Evolutionary conservation across 208 protist genomes (phyloP).

Genomic region (Leishmania arabica): DNA sequence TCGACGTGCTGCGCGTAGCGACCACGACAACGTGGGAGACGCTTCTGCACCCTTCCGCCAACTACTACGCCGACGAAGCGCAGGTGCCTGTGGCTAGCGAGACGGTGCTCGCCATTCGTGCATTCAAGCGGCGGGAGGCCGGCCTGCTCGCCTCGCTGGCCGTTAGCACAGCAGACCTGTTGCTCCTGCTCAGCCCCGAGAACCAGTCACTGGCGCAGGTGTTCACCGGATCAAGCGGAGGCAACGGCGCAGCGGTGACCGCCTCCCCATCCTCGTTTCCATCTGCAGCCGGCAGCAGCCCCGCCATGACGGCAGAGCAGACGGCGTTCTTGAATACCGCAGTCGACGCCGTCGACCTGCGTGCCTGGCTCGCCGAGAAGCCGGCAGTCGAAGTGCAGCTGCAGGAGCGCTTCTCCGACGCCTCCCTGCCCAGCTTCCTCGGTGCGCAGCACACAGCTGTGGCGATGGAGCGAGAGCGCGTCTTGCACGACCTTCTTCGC

Average conservation of each 20-base stretch:
- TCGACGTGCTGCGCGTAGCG: conserved; percentile 37
- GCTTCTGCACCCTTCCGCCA: conserved; percentile 34
- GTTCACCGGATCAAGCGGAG: conserved; percentile 14
- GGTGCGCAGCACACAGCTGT: conserved; percentile 19
- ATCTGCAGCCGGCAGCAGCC: background rate
- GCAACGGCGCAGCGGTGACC: background rate
- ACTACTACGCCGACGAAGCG: conserved; percentile 18
- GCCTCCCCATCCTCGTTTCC: background rate
- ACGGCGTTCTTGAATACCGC: conserved; percentile 47
- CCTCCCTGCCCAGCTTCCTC: conserved; percentile 21
- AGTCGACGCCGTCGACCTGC: conserved; percentile 40
- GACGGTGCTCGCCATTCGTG: conserved; percentile 34
- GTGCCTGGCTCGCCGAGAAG: conserved; percentile 39
- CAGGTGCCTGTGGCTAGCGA: background rate
- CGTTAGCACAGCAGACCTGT: conserved; percentile 41
- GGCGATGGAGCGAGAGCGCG: conserved; percentile 26
- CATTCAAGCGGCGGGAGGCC: conserved; percentile 49
- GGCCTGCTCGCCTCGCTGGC: conserved; percentile 45
- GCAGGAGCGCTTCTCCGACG: conserved; percentile 10
- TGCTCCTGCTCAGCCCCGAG: conserved; percentile 60
- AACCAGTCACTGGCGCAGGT: conserved; percentile 41
- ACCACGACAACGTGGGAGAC: conserved; percentile 43
- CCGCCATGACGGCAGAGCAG: conserved; percentile 44
- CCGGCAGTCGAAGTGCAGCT: conserved; percentile 15
- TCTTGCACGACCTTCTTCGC: conserved; percentile 55